Conservation (phyloP, 148 eudicot species). For the Silene uniflora region DNA sequence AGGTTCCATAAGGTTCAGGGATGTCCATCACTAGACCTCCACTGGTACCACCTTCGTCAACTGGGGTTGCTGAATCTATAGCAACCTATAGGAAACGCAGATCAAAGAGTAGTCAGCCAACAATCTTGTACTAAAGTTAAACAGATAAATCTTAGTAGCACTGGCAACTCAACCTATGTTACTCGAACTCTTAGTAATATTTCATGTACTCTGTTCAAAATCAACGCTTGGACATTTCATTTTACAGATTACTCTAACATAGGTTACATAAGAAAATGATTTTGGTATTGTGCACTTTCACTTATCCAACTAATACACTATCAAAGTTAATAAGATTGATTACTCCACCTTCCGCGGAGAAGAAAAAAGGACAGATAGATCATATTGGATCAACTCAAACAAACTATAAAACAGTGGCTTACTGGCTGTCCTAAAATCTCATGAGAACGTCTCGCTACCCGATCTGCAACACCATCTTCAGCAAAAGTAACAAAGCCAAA, state of each 20-base stretch:
- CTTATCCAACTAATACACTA: not conserved
- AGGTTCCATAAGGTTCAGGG: slow-evolving; percentile 65
- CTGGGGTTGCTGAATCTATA: slow-evolving; percentile 88
- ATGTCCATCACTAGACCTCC: slow-evolving; percentile 59
- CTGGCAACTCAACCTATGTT: not conserved
- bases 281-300: not conserved
- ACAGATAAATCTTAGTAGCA: not conserved
- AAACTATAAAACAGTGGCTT: slow-evolving; percentile 8
- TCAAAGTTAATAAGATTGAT: not conserved
- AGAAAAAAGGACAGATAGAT: not conserved
- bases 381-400: not conserved
- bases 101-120: not conserved
- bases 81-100: slow-evolving; percentile 60
- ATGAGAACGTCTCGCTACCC: slow-evolving; percentile 87
- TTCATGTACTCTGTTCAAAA: not conserved
- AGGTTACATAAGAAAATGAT: not conserved
- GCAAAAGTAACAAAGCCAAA: slow-evolving; percentile 98
- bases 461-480: slow-evolving; percentile 93
- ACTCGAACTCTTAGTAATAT: not conserved
- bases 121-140: not conserved
- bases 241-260: not conserved
- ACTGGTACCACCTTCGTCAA: slow-evolving; percentile 84
- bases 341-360: not conserved
- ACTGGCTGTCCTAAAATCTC: slow-evolving; percentile 97
- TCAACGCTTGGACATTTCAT: not conserved